Conservation (phyloP, 495 filamentous ascomycete species). For the Talaromyces ruber region DNA sequence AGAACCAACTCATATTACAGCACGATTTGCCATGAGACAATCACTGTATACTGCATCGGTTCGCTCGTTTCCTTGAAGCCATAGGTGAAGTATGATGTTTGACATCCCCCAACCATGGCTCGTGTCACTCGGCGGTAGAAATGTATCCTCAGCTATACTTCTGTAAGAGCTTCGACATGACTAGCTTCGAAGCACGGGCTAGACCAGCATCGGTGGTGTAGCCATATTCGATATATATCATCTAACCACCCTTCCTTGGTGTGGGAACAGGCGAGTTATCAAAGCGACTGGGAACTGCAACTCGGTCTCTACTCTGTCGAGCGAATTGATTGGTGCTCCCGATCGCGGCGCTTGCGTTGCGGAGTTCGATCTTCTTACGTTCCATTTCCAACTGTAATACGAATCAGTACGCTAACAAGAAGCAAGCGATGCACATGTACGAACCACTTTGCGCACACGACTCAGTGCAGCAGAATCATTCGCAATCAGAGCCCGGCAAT, state of each 20-base stretch:
- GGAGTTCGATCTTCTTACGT: slow-evolving; percentile 41
- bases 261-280: slow-evolving; percentile 14
- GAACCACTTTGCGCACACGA: slow-evolving; percentile 57
- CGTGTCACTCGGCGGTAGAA: background rate
- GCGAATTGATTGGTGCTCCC: slow-evolving; percentile 27
- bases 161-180: background rate
- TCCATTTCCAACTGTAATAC: slow-evolving; percentile 37
- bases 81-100: background rate
- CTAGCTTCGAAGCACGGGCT: background rate
- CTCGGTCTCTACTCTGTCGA: slow-evolving; percentile 11
- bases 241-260: slow-evolving; percentile 20
- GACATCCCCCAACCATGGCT: background rate
- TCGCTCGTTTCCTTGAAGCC: background rate
- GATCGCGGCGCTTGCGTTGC: slow-evolving; percentile 35
- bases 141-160: background rate
- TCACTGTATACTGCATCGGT: background rate
- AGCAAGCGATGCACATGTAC: slow-evolving; percentile 14
- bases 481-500: slow-evolving; percentile 42
- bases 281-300: slow-evolving; percentile 8
- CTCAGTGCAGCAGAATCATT: slow-evolving; percentile 42
- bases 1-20: background rate
- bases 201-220: background rate
- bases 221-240: background rate
- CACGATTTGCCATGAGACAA: background rate
- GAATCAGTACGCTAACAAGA: background rate